Evolutionary conservation across 805 yeast species (phyloP).

Genomic region (Spencermartinsiella europaea): DNA sequence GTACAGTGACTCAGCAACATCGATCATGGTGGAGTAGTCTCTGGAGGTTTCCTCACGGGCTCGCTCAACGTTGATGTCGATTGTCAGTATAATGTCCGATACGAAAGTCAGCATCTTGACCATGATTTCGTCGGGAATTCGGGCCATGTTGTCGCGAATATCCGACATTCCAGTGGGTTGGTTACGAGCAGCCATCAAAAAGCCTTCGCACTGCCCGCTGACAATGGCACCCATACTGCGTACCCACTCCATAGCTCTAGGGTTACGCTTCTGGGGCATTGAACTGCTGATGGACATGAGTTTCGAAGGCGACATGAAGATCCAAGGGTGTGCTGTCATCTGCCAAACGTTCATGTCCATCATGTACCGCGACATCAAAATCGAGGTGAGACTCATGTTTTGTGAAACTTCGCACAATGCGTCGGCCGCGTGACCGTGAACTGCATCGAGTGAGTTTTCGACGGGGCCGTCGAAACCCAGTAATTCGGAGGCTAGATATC

Average conservation of each 20-base stretch:
- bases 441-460: slow-evolving; percentile 14
- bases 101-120: slow-evolving; percentile 11
- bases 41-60: slow-evolving; percentile 11
- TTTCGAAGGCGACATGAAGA: slow-evolving; percentile 4
- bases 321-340: slow-evolving; percentile 14
- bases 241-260: slow-evolving; percentile 10
- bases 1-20: slow-evolving; percentile 12
- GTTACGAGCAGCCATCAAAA: slow-evolving; percentile 6
- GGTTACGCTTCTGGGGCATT: slow-evolving; percentile 14
- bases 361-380: slow-evolving; percentile 13
- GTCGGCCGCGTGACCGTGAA: slow-evolving; percentile 12
- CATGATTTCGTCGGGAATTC: slow-evolving; percentile 10
- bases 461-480: slow-evolving; percentile 13
- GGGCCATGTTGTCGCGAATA: slow-evolving; percentile 6
- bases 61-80: slow-evolving; percentile 8
- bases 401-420: slow-evolving; percentile 10
- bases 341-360: slow-evolving; percentile 12
- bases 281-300: slow-evolving; percentile 15
- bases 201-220: slow-evolving; percentile 8
- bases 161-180: slow-evolving; percentile 12
- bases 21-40: slow-evolving; percentile 15
- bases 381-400: slow-evolving; percentile 4
- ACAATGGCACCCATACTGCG: slow-evolving; percentile 12
- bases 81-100: slow-evolving; percentile 3
- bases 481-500: slow-evolving; percentile 6